Evolutionary conservation across 2,329 filamentous ascomycete genomes (phyloP), one percentile per base, ranked within the genome.

Genomic region (Fusarium domesticum): DNA sequence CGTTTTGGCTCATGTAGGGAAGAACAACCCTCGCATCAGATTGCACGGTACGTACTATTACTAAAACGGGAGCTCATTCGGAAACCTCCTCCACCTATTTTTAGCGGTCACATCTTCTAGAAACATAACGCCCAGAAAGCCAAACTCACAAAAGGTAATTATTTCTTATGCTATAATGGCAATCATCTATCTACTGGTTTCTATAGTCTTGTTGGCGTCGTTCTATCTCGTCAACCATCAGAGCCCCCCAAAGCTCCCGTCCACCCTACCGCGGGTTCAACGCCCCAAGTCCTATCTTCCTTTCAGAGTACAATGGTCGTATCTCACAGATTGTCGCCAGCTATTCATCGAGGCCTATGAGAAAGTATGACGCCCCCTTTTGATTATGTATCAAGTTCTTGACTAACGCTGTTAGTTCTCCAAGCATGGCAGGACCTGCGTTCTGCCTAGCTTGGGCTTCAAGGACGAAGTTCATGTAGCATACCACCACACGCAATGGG

Each of bases 361-460:
- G 14, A 28, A 28, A 4, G 23, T 28, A 5, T 28, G 23, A 11
- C 23, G 23, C 7, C 4, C 23, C n/a, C n/a, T n/a, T n/a, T 28
- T 8, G 14, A 3, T 10, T 28, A 4, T 28, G 3, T 28, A 12
- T 5, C 7, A 12, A 28, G 10, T 28, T 10, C 7, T 28, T 16
- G 7, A 14, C 36, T 39, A 35, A 42, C 28, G 14, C 14, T 15
- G 7, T 12, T 11, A 47, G 44, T 47, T 39, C 39, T 39, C 39
- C 2, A 47, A 47, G 18, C 30, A 42, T 36, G 44, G 44, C 30
- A 47, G 36, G 31, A 42, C 39, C 14, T 47, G 44, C 39, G 14
- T 47, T 23, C 32, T 47, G 17, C 44, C 44, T 2, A 42, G 39
- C 15, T 35, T 47, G 44, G 44, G 44, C 11, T 47, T 47, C 30